Base-by-base conservation (phyloP, 768 basidiomycete species). In the Boletellus sp. region DNA sequence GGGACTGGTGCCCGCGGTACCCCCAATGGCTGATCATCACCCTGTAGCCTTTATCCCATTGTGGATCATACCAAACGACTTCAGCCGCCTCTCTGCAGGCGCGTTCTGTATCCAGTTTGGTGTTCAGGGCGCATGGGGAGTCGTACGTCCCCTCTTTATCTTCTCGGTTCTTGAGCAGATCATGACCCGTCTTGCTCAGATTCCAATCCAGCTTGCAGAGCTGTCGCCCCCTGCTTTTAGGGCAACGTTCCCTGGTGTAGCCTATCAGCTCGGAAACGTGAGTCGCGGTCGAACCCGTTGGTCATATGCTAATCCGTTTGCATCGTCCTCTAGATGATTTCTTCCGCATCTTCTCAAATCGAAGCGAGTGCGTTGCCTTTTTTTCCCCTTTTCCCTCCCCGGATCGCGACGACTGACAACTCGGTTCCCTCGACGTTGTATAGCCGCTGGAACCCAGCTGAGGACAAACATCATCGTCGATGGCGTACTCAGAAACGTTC, bases 91-190 rank as follows among this genome's bases (percentile, higher is more conserved):
- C 6, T 57, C 88, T 0, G 89, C 89, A 0, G 91, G 90, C 4
- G 92, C 90, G 6, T 95, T 95, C 70, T 91, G 79, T 57, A 70
- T 92, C 28, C 90, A 94, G 59, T 81, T 90, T 54, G 89, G 89
- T 45, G 89, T 94, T 2, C 92, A 95, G 63, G 91, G 90, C 4
- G 91, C 90, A 28, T 92, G 89, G 88, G 90, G 89, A 65, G 83
- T 90, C 7, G 87, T 90, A 63, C 58, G 85, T 75, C 12, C 19
- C 26, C 19, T 2, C 3, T 11, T 6, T 42, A 22, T 3, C 13
- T 11, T 34, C 26, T 0, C n/a, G 26, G 15, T 2, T 16, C 12
- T 19, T 17, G 3, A 35, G 13, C 39, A 3, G 23, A 33, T 22
- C 38, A 2, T 42, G 17, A 52, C 23, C 20, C 11, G 10, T n/a